Evolutionary conservation across 139 green algal species (phyloP), one percentile per base, ranked within the genome.

Genomic region (Dunaliella primolecta): DNA sequence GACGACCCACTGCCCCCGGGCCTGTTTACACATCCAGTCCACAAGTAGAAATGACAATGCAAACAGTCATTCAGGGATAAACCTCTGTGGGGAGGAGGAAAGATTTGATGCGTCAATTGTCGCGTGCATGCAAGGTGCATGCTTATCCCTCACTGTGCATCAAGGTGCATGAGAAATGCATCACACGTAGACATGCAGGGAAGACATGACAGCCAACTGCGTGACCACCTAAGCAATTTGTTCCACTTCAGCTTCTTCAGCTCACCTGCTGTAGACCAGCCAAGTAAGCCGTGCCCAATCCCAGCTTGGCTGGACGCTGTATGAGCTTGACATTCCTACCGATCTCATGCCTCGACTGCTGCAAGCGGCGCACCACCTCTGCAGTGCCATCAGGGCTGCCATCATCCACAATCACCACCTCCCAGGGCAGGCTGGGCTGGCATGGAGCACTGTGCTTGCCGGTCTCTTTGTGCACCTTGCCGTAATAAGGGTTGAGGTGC

Each of bases 391-490:
- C 97, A 0, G 96, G 97, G 84, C 93, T 98, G 85, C 89, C 93
- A 88, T 99, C 97, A 78, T 99, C 97, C 0, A 99, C 92, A 23
- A 99, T 86, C 0, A 99, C 86, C 21, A 99, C 90, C 83, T 99
- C 97, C 37, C 75, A 57, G 36, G 38, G 57, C 71, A n/a, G 56
- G 32, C 38, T 78, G 46, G 36, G 31, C n/a, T 72, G 36, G n/a
- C n/a, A n/a, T n/a, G n/a, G n/a, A 56, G 33, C 75, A 21, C 75
- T 20, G 32, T 36, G n/a, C 23, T 37, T 25, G 20, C 36, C 31
- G 34, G 75, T 30, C 15, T 56, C 24, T 36, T 31, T 75, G 57
- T 3, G 2, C 11, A 3, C 24, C 11, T 78, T 15, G 20, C n/a
- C 75, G 36, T 75, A 25, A 27, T 84, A 30, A 0, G 33, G 2